A percentile compares a stretch with the other conserved stretches of the same genome.
These are phyloP conservation scores for Colletotrichum lindemuthianum DNA, from an alignment of 2,329 filamentous ascomycete genomes.

Conservation along the genomic window DNA sequence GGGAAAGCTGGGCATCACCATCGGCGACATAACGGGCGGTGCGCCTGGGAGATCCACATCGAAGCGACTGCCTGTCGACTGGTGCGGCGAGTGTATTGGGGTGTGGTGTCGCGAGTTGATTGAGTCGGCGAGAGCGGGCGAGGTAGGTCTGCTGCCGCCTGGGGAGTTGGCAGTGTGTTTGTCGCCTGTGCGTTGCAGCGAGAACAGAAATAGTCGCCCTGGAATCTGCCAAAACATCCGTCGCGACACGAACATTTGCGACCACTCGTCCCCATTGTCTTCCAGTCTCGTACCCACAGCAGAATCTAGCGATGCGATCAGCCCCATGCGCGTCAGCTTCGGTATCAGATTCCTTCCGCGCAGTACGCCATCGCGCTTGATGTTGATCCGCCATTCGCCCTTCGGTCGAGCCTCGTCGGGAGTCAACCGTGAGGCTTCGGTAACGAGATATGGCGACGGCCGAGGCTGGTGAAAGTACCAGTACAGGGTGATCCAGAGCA, in stretches of 20 bases:
- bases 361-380: constrained; percentile 89
- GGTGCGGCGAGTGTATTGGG: constrained; percentile 41
- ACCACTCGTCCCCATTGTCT: constrained; percentile 74
- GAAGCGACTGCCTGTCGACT: constrained; percentile 39
- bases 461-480: constrained; percentile 96
- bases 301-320: constrained; percentile 81
- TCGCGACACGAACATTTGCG: constrained; percentile 82
- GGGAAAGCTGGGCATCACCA: constrained; percentile 51
- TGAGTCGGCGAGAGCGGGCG: constrained; percentile 54
- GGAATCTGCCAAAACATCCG: constrained; percentile 94
- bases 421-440: constrained; percentile 71
- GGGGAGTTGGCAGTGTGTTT: constrained; percentile 59
- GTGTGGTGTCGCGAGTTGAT: constrained; percentile 40
- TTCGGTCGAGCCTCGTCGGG: constrained; percentile 77
- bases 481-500: constrained; percentile 93
- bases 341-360: constrained; percentile 84
- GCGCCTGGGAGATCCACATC: constrained; percentile 51
- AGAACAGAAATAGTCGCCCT: constrained; percentile 87
- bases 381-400: constrained; percentile 87
- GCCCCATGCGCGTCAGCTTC: constrained; percentile 92
- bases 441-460: constrained; percentile 72
- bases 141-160: constrained; percentile 62
- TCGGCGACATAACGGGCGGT: constrained; percentile 48
- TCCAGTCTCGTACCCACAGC: constrained; percentile 74
- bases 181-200: constrained; percentile 69